Percentiles rank a stretch among this genome's conserved stretches.
These are phyloP conservation scores for Acanthamoeba lenticulata DNA, from an alignment of 208 protist genomes.

Conservation along the genomic window DNA sequence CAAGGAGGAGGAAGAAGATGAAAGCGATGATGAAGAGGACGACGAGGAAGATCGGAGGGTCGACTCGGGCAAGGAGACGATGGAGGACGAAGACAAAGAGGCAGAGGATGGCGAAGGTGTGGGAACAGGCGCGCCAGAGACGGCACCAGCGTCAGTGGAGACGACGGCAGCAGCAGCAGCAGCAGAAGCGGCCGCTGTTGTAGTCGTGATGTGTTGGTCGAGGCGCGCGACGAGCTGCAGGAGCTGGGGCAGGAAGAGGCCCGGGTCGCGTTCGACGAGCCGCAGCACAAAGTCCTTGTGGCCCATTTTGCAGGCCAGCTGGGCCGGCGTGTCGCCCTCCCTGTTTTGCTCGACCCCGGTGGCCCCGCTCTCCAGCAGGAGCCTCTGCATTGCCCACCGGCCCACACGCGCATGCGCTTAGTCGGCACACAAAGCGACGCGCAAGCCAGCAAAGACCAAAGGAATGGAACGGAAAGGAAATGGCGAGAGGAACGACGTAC, in stretches of 20 bases:
- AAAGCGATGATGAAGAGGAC: neutral
- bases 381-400: neutral
- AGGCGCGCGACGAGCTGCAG: neutral
- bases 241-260: neutral
- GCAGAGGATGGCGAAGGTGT: neutral
- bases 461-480: neutral
- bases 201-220: neutral
- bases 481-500: neutral
- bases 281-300: conserved; percentile 25
- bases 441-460: neutral
- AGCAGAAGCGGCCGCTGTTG: neutral
- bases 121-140: neutral
- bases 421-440: neutral
- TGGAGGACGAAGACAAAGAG: neutral
- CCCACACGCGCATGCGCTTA: neutral
- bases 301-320: conserved; percentile 29
- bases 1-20: neutral
- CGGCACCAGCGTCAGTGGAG: neutral
- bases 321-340: neutral
- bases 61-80: neutral
- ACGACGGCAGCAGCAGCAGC: neutral
- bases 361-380: neutral
- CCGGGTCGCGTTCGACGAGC: neutral
- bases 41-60: neutral
- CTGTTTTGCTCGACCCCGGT: neutral